Evolutionary conservation across 2,329 filamentous ascomycete species (phyloP).

Genomic region (Pseudocercospora pini-densiflorae): DNA sequence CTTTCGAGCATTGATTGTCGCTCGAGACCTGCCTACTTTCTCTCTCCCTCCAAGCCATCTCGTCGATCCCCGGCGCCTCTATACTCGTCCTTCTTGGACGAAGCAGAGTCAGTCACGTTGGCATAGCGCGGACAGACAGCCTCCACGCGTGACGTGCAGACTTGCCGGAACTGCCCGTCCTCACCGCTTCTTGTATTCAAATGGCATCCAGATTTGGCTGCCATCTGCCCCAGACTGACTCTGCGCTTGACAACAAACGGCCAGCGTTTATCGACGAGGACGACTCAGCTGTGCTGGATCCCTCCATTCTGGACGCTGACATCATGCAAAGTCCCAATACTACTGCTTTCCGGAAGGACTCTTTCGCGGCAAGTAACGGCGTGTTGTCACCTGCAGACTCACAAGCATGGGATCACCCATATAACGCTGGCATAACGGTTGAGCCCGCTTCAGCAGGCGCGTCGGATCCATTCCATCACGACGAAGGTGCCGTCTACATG

Average conservation of each 20-base stretch:
- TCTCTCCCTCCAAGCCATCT: conserved; percentile 5
- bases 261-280: conserved; percentile 35
- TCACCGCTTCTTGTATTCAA: conserved; percentile 38
- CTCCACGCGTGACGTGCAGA: conserved; percentile 26
- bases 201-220: conserved; percentile 37
- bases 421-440: conserved; percentile 25
- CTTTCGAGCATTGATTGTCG: conserved; percentile 38
- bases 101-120: conserved; percentile 27
- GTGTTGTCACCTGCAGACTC: conserved; percentile 38
- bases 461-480: conserved; percentile 28
- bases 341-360: conserved; percentile 38
- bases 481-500: conserved; percentile 32
- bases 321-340: conserved; percentile 38
- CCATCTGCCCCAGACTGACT: conserved; percentile 30
- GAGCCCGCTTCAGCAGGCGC: conserved; percentile 30
- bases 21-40: conserved; percentile 17
- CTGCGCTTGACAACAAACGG: conserved; percentile 31
- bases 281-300: conserved; percentile 35
- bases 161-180: conserved; percentile 30
- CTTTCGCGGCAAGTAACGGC: conserved; percentile 39
- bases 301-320: conserved; percentile 38
- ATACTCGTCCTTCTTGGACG: conserved; percentile 21
- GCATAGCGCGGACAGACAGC: conserved; percentile 18
- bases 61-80: conserved; percentile 16
- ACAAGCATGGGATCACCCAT: conserved; percentile 39